Evolutionary conservation across 805 yeast genomes (phyloP).

Genomic region (Scheffersomyces coipomensis): DNA sequence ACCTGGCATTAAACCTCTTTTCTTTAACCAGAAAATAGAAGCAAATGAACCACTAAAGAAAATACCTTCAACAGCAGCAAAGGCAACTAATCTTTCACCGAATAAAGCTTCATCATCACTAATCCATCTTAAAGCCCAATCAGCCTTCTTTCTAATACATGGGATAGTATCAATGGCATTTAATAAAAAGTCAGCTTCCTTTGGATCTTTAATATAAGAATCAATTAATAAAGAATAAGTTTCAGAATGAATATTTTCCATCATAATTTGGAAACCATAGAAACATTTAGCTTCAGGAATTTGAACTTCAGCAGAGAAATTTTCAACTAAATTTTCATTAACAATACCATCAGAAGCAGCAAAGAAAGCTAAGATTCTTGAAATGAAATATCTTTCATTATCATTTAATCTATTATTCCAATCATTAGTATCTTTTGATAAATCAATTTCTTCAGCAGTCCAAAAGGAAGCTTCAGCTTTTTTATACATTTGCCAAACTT

Average conservation of each 20-base stretch:
- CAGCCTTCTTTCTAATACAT: constrained; percentile 94
- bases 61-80: constrained; percentile 98
- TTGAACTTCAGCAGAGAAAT: constrained; percentile 96
- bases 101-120: constrained; percentile 82
- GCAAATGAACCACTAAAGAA: constrained; percentile 99
- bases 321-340: constrained; percentile 95
- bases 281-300: constrained; percentile 97
- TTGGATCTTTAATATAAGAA: constrained; percentile 93
- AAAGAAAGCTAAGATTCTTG: constrained; percentile 93
- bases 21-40: constrained; percentile 97
- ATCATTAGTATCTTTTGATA: constrained; percentile 86
- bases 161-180: constrained; percentile 97
- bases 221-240: constrained; percentile 94
- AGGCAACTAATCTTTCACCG: constrained; percentile 95
- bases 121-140: constrained; percentile 99
- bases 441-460: constrained; percentile 99
- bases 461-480: constrained; percentile 99
- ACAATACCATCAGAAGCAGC: constrained; percentile 99
- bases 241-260: constrained; percentile 98
- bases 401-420: constrained; percentile 90
- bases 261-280: constrained; percentile 99
- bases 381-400: constrained; percentile 88
- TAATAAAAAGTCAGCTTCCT: constrained; percentile 85
- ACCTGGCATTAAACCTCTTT: constrained; percentile 99
- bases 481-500: constrained; percentile 98